Percentiles rank a stretch among this genome's conserved stretches.
Conservation (phyloP, 225 moss, liverwort and hornwort species). For the Pseudoscleropodium purum region DNA sequence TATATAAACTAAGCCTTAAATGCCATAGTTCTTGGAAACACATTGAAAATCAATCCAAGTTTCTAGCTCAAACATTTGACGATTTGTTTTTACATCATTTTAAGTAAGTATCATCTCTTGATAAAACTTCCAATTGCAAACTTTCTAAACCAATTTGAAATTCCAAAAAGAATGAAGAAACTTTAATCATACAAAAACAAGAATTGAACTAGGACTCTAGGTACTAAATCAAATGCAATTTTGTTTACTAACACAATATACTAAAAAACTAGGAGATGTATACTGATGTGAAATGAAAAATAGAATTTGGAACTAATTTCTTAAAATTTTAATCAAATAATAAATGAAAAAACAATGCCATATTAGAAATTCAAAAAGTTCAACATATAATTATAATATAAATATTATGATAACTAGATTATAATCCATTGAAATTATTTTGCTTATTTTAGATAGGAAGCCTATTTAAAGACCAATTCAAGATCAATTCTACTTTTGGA, state of each 20-base stretch:
- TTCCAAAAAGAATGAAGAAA: rapidly evolving
- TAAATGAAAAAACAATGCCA: neutral
- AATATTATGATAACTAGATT: neutral
- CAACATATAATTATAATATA: neutral
- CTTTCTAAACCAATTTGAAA: neutral
- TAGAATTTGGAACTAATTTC: too few species aligned
- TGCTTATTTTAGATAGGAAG: too few species aligned
- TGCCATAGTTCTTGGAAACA: neutral
- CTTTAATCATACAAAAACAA: neutral
- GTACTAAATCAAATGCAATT: neutral
- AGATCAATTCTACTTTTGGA: too few species aligned
- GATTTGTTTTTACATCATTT: neutral
- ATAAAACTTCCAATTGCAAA: neutral
- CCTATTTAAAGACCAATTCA: too few species aligned
- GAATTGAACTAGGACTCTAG: neutral
- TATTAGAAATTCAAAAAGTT: neutral
- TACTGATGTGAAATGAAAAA: neutral
- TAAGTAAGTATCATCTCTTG: too few species aligned
- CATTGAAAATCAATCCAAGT: neutral
- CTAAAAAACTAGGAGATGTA: neutral
- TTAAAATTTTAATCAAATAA: neutral
- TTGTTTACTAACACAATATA: rapidly evolving
- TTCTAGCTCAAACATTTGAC: neutral
- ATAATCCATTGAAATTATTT: too few species aligned
- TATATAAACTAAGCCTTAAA: neutral